These are phyloP conservation scores for Oldenlandia corymbosa DNA, from an alignment of 257 asterid species.

Conservation along the genomic window DNA sequence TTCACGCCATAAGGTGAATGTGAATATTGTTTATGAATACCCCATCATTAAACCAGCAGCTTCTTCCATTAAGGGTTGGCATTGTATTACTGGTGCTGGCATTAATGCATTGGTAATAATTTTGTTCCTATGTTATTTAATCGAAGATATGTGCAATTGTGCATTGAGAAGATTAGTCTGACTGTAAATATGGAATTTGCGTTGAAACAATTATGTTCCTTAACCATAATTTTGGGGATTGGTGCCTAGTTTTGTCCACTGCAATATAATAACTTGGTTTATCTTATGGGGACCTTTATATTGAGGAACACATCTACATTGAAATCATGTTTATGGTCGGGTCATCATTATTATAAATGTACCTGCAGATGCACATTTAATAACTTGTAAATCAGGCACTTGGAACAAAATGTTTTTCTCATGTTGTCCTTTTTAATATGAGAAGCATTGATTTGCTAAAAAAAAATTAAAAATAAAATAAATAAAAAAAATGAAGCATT, in stretches of 20 bases:
- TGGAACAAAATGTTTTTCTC: neutral
- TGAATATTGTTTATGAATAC: neutral
- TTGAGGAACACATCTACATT: neutral
- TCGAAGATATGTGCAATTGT: neutral
- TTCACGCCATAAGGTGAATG: neutral
- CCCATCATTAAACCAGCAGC: neutral
- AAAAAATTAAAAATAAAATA: too few species aligned
- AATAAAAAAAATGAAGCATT: too few species aligned
- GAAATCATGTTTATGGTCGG: neutral
- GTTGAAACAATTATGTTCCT: neutral
- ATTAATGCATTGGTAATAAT: too few species aligned
- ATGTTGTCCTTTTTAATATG: neutral
- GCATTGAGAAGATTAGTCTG: too few species aligned
- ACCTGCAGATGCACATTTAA: neutral
- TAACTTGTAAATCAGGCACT: neutral
- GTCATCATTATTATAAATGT: neutral
- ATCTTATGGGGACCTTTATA: neutral
- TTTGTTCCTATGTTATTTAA: neutral
- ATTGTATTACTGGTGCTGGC: neutral
- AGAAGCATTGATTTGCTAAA: too few species aligned
- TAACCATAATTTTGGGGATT: neutral
- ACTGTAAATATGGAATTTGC: too few species aligned
- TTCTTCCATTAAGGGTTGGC: neutral
- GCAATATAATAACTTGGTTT: neutral
- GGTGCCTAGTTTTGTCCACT: neutral